These are phyloP conservation scores for Aurantiochytrium sp. DNA, from an alignment of 108 stramenopile species.

Conservation along the genomic window DNA sequence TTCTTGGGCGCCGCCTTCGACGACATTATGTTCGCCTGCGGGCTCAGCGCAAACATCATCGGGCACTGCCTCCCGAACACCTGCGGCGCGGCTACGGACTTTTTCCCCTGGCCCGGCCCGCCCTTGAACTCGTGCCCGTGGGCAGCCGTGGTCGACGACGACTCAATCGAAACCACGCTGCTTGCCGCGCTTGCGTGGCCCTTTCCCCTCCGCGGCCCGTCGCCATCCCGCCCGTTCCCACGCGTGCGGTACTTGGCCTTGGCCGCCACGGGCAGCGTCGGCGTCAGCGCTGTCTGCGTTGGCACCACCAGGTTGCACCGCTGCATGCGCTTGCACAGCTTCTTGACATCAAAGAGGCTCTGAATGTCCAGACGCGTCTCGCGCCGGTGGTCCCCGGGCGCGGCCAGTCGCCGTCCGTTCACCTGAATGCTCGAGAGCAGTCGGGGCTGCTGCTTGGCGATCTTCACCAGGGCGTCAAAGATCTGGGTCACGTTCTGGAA, in stretches of 20 bases:
- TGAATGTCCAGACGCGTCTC: neutral
- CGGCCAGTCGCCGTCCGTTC: neutral
- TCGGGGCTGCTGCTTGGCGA: neutral
- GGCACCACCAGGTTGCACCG: neutral
- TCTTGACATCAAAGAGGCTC: neutral
- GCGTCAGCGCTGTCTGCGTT: neutral
- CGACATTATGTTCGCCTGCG: conserved; percentile 65
- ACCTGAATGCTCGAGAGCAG: neutral
- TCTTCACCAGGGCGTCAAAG: neutral
- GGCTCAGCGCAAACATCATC: conserved; percentile 64
- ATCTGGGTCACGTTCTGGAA: neutral
- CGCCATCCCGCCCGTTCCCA: too few species aligned
- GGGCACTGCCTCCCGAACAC: neutral
- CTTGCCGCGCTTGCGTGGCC: neutral
- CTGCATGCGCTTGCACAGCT: neutral
- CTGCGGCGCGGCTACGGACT: neutral
- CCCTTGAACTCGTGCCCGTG: neutral
- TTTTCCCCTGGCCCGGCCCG: neutral
- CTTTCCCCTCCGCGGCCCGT: too few species aligned
- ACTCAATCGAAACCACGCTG: neutral
- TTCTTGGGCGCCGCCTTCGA: conserved; percentile 96
- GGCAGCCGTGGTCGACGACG: neutral
- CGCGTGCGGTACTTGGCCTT: neutral
- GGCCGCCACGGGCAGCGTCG: neutral
- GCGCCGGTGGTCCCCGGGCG: neutral